Percentiles rank a stretch among this genome's conserved stretches.
These are phyloP conservation scores for Bidens hawaiensis DNA, from an alignment of 140 eudicot species.

Conservation along the genomic window DNA sequence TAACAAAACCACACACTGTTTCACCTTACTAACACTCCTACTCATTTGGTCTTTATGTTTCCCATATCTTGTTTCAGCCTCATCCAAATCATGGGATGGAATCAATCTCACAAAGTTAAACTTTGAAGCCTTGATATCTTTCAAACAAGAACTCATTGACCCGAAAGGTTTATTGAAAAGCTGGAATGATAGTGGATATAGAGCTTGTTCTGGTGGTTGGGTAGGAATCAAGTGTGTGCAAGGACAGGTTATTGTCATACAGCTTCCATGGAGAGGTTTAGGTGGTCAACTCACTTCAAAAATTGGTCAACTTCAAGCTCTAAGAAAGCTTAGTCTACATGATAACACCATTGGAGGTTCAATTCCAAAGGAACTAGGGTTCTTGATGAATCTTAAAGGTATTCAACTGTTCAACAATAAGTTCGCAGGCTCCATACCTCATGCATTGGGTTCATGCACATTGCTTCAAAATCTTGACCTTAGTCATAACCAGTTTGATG, in stretches of 20 bases:
- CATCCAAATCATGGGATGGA: conserved; percentile 77
- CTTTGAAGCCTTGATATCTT: conserved; percentile 73
- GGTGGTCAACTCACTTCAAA: conserved; percentile 69
- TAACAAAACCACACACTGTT: no score
- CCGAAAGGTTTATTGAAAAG: conserved; percentile 76
- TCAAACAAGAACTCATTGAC: conserved; percentile 61
- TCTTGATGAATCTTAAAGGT: conserved; percentile 75
- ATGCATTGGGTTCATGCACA: conserved; percentile 68
- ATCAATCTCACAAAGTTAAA: conserved; percentile 61
- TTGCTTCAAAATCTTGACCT: conserved; percentile 79
- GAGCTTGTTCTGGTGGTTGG: conserved; percentile 99
- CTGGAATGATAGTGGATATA: conserved; percentile 86
- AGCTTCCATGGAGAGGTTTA: conserved; percentile 86
- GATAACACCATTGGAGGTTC: conserved; percentile 68
- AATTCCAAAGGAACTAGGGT: conserved; percentile 69
- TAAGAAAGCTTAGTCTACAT: conserved; percentile 87
- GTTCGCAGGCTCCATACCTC: conserved; percentile 75
- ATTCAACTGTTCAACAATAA: conserved; percentile 66
- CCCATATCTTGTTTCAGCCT: conserved; percentile 34
- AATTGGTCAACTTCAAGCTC: conserved; percentile 77
- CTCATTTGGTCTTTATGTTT: conserved; percentile 21
- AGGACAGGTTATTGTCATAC: conserved; percentile 86
- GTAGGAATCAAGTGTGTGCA: conserved; percentile 90
- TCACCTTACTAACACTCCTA: conserved; percentile 31
- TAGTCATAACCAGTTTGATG: conserved; percentile 51